A percentile compares a stretch with the other conserved stretches of the same genome.
Conservation (phyloP, 2,329 filamentous ascomycete genomes). For the Chalara sp. region DNA sequence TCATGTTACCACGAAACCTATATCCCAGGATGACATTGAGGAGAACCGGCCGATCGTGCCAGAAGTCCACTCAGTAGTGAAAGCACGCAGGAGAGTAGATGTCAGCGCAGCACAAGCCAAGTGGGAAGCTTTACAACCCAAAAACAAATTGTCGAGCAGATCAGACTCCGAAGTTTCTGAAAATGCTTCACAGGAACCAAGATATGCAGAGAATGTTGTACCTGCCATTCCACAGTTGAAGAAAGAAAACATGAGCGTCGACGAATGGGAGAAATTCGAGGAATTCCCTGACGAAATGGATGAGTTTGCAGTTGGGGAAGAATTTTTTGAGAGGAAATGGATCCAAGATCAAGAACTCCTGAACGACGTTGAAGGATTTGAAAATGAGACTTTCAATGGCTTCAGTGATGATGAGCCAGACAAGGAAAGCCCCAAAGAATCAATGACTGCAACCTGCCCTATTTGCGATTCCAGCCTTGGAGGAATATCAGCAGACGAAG, state of each 20-base stretch:
- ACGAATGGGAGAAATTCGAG: slow-evolving; percentile 48
- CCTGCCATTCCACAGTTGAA: slow-evolving; percentile 34
- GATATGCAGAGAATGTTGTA: slow-evolving; percentile 8
- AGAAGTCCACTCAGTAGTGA: too few relatives aligned
- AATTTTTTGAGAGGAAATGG: slow-evolving; percentile 58
- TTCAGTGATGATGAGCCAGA: slow-evolving; percentile 13
- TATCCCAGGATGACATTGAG: slow-evolving; percentile 9
- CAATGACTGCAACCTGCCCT: slow-evolving; percentile 50
- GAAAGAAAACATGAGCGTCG: slow-evolving; percentile 40
- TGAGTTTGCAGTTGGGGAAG: slow-evolving; percentile 45
- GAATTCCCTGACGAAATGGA: slow-evolving; percentile 40
- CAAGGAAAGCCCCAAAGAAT: slow-evolving; percentile 9
- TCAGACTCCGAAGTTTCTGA: not conserved
- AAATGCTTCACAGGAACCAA: slow-evolving; percentile 7
- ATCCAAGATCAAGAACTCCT: slow-evolving; percentile 70
- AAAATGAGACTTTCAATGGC: slow-evolving; percentile 23
- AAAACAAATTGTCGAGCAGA: slow-evolving; percentile 4
- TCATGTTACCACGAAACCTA: slow-evolving; percentile 8
- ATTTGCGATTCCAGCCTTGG: slow-evolving; percentile 64
- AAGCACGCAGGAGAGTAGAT: slow-evolving; percentile 9
- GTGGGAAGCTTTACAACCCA: slow-evolving; percentile 23
- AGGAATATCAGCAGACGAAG: slow-evolving; percentile 57
- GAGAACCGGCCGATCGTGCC: too few relatives aligned
- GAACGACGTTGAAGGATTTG: slow-evolving; percentile 47
- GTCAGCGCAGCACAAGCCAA: slow-evolving; percentile 19